These are phyloP conservation scores for Endoconidiophora laricicola DNA, from an alignment of 2,329 filamentous ascomycete genomes.

Conservation along the genomic window DNA sequence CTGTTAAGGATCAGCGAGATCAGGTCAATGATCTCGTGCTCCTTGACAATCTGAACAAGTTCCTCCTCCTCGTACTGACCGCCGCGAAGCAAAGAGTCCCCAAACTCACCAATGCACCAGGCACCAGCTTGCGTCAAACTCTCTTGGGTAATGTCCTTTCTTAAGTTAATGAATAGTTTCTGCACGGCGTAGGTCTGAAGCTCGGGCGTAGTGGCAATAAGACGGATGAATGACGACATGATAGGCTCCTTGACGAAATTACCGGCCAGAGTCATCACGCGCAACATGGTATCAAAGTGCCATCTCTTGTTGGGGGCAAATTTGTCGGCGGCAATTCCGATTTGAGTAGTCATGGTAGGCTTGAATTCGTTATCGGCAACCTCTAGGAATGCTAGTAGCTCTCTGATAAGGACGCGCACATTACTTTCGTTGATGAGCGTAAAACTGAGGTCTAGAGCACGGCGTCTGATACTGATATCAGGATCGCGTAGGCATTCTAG, in stretches of 20 bases:
- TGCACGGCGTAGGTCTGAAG: conserved; percentile 93
- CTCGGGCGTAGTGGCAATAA: conserved; percentile 88
- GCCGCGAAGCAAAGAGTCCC: conserved; percentile 72
- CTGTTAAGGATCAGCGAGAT: conserved; percentile 86
- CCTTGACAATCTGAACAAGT: conserved; percentile 60
- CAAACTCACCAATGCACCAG: conserved; percentile 97
- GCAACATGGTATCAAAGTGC: conserved; percentile 96
- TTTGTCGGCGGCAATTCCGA: conserved; percentile 88
- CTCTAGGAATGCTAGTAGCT: conserved; percentile 86
- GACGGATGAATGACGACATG: conserved; percentile 83
- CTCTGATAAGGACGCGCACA: conserved; percentile 80
- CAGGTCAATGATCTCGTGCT: conserved; percentile 83
- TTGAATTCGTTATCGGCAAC: conserved; percentile 98
- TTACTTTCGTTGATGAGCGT: conserved; percentile 96
- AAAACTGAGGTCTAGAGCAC: conserved; percentile 94
- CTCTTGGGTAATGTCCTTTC: conserved; percentile 95
- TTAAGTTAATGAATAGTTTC: conserved; percentile 78
- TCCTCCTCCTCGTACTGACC: conserved; percentile 92
- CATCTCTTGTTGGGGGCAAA: conserved; percentile 95
- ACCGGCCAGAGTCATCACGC: conserved; percentile 81
- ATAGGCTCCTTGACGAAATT: conserved; percentile 98
- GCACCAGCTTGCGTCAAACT: conserved; percentile 82
- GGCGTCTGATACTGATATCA: conserved; percentile 89
- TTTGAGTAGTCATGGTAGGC: conserved; percentile 93
- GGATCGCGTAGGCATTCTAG: conserved; percentile 90